Evolutionary conservation across 495 filamentous ascomycete species (phyloP).

Genomic region (Bacidia gigantensis): DNA sequence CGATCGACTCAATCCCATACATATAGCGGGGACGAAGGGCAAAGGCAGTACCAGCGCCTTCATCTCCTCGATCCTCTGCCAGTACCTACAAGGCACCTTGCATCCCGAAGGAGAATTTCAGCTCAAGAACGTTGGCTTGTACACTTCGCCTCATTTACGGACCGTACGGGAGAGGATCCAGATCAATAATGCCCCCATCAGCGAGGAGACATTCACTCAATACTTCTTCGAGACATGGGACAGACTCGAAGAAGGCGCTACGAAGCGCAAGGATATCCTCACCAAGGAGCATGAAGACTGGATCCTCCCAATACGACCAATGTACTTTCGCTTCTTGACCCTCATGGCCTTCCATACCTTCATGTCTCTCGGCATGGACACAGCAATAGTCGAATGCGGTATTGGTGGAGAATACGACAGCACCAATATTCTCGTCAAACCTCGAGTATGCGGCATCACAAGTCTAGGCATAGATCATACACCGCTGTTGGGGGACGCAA

Average conservation of each 20-base stretch:
- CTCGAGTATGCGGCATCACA: slow-evolving; percentile 62
- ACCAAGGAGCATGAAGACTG: slow-evolving; percentile 20
- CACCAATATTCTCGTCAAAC: slow-evolving; percentile 74
- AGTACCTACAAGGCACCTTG: slow-evolving; percentile 33
- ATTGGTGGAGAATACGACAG: slow-evolving; percentile 89
- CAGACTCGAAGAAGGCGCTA: slow-evolving; percentile 41
- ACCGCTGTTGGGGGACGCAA: slow-evolving; percentile 61
- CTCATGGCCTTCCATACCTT: slow-evolving; percentile 85
- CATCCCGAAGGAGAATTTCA: slow-evolving; percentile 24
- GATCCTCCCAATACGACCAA: slow-evolving; percentile 43
- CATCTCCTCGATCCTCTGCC: slow-evolving; percentile 43
- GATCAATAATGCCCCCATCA: slow-evolving; percentile 63
- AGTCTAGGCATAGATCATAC: slow-evolving; percentile 87
- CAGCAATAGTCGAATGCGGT: slow-evolving; percentile 81
- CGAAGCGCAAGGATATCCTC: slow-evolving; percentile 34
- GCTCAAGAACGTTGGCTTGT: slow-evolving; percentile 57
- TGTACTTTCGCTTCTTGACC: slow-evolving; percentile 83
- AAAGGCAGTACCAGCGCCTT: slow-evolving; percentile 75
- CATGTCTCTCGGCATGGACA: slow-evolving; percentile 63
- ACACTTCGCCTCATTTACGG: slow-evolving; percentile 78
- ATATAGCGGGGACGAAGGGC: slow-evolving; percentile 87
- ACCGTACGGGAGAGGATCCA: slow-evolving; percentile 80
- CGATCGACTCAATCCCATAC: slow-evolving; percentile 57
- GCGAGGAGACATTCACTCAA: slow-evolving; percentile 59
- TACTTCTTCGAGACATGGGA: slow-evolving; percentile 92